Evolutionary conservation across 73 alveolate genomes (phyloP), one percentile per base, ranked within the genome.

Genomic region (Paramecium sexaurelia): DNA sequence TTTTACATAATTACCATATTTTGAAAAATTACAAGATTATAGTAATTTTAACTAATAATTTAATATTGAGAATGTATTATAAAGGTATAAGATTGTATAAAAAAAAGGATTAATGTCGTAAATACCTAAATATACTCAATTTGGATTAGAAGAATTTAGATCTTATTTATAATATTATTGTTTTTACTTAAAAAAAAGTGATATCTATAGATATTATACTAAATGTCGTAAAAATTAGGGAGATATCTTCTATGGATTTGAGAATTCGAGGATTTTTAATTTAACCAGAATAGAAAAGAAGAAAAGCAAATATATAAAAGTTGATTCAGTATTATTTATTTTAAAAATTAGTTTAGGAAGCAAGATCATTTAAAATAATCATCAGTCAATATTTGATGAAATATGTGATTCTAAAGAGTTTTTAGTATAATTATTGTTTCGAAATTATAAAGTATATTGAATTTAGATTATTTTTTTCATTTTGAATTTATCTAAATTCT

Each of bases 141-240:
- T 61, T 61, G 83, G 83, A 8, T 61, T 29, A 29, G 83, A 61
- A 24, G 83, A 61, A 29, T 61, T 61, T 32, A 29, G 8, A 61
- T 61, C 83, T 22, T 61, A 61, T 61, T n/a, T 11, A 29, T 26
- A 61, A 61, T 61, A 61, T 32, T 61, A 61, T 61, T 61, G 83
- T 61, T 61, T 61, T 32, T 61, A 61, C 2, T 13, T 61, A 26
- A 61, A 61, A 27, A 29, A 61, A 61, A 26, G 27, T 5, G 45
- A 61, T 61, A 1, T 61, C 5, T 61, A 29, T 10, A 61, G 83
- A 61, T 61, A 61, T 61, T 61, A 29, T n/a, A 61, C 83, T 10
- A 61, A 61, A 61, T 61, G 83, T 61, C 7, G n/a, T 29, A 0
- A 61, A 13, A 32, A 61, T 29, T 24, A 61, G 26, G 43, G 43